phyloP scores from a whole-genome alignment of 2,329 filamentous ascomycete genomes.

The Hirsutella minnesotensis region DNA sequence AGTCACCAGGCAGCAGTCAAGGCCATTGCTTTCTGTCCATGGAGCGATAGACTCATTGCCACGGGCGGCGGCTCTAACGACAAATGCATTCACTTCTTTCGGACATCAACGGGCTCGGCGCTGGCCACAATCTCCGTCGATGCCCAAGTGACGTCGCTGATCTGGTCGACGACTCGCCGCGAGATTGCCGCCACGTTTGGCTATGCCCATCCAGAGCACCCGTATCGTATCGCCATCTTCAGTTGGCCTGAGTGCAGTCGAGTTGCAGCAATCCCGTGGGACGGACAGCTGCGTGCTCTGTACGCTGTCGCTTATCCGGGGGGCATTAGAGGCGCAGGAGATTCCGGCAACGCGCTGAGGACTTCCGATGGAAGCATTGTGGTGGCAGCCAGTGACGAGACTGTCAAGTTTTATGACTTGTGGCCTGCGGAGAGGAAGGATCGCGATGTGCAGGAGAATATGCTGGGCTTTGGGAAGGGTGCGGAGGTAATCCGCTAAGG shows the following conservation, averaged over 20 bases:
- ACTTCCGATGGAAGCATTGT: constrained; percentile 55
- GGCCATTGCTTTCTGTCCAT: constrained; percentile 92
- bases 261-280: constrained; percentile 77
- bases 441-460: constrained; percentile 72
- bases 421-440: constrained; percentile 64
- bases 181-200: constrained; percentile 93
- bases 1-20: constrained; percentile 82
- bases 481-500: constrained; percentile 57
- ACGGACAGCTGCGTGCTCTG: constrained; percentile 64
- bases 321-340: constrained; percentile 18
- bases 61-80: constrained; percentile 91
- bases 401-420: constrained; percentile 89
- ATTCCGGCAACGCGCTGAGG: constrained; percentile 11
- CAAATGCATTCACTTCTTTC: constrained; percentile 91
- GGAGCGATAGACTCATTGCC: constrained; percentile 76
- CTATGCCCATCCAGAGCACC: constrained; percentile 82
- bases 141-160: constrained; percentile 83
- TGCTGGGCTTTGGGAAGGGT: constrained; percentile 70
- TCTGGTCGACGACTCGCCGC: constrained; percentile 75
- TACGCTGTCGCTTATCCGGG: constrained; percentile 79
- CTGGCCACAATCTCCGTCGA: constrained; percentile 86
- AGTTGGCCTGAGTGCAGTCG: constrained; percentile 87
- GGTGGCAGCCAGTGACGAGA: constrained; percentile 83
- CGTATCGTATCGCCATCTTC: constrained; percentile 82
- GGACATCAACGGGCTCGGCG: constrained; percentile 69